Base-by-base conservation (phyloP, 73 alveolate species). In the Diophrys sp. region DNA sequence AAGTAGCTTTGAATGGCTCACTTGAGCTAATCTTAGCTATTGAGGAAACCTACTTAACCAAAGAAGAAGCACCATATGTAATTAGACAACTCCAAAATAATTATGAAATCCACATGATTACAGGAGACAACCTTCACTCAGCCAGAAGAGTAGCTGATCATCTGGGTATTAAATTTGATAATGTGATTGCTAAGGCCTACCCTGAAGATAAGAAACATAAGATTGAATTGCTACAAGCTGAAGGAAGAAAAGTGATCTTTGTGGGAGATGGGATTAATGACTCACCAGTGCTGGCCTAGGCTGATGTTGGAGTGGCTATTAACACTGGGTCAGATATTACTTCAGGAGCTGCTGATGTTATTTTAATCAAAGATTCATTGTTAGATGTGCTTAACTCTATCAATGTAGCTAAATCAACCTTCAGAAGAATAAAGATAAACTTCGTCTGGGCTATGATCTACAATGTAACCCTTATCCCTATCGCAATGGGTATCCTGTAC, bases 251-350 rank as follows among this genome's bases (percentile, higher is more conserved):
- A 2, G 98, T 96, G 2, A 74, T 87, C 87, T 91, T 96, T 69
- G 96, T 96, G 18, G 99, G 99, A 14, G 99, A 96, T 79, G 99
- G 99, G 23, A 79, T 96, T 31, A 96, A 96, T 85, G 99, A 96
- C 84, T 83, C 95, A 14, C 99, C 99, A 33, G 96, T 91, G 23
- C 78, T 95, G 23, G 95, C 98, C 1, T 86, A 89, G 26, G 89
- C 97, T 28, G 95, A 94, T 78, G 89, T 96, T 8, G 99, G 99
- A 44, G 91, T 90, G 8, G 99, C 99, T n/a, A 96, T 96, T 80
- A 94, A 90, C 53, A 74, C 89, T 28, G 96, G 96, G 23, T 83
- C 97, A 0, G 98, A 94, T 34, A 89, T 96, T 74, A 93, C 99
- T 2, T 54, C 53, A 1, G 81, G 54, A 53, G 62, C 79, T 23